Evolutionary conservation across 352 stramenopile species (phyloP), one percentile per base, ranked within the genome.

Genomic region (Globisporangium alternatum): DNA sequence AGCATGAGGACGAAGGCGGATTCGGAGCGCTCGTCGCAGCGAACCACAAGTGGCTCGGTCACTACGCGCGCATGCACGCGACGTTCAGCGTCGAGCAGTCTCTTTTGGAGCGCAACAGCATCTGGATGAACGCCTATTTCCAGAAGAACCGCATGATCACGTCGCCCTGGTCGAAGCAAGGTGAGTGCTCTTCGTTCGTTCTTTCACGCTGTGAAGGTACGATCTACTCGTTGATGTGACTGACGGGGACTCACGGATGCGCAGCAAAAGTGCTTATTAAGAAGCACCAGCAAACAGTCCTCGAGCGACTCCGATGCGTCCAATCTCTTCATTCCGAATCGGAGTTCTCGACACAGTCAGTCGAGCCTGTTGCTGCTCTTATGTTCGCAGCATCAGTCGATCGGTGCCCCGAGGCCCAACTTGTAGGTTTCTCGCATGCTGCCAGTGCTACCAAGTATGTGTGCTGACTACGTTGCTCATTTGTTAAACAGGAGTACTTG

Each of bases 101-200:
- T 49, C 69, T 90, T 41, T 68, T 93, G 21, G 77, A 86, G 63
- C 84, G 75, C 65, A 84, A 86, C 56, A 90, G 77, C 31, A 69
- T 91, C 61, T 93, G 84, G 84, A 86, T 93, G 74, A 93, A 93
- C 61, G 71, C 80, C 28, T 82, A 79, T 69, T 93, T 93, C 69
- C 84, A 93, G 72, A 91, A 90, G 67, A 78, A 76, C 35, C 82
- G 84, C 60, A 85, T 90, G 73, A 75, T 79, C 65, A 90, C 82
- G 6, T 75, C 78, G 21, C 77, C 84, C 9, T 65, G 75, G 31
- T 88, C 80, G 15, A 69, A 74, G 22, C 77, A 88, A 75, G 79
- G 79, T 86, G 49, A 22, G 64, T n/a, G 28, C 5, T 3, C 39
- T 22, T 12, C 21, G 25, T 25, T 58, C 22, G 37, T 37, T 30